Evolutionary conservation across 768 basidiomycete genomes (phyloP), one percentile per base, ranked within the genome.

Genomic region (Kondoa malvinella): DNA sequence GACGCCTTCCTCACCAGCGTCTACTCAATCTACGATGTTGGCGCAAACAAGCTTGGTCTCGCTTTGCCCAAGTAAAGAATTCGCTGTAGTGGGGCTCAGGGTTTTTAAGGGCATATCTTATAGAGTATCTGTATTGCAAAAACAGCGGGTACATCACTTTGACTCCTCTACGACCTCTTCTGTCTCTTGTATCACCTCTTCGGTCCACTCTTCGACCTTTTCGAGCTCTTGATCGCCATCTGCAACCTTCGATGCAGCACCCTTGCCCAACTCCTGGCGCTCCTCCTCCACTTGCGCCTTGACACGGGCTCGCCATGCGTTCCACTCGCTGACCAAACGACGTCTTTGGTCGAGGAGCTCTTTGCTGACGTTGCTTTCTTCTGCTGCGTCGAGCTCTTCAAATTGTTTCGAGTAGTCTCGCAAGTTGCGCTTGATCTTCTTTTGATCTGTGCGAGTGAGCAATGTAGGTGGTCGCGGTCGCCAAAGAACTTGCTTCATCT

Each of bases 401-500:
- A 97, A 99, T 34, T 81, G 78, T 15, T 89, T 84, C 73, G 89
- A 88, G 80, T 85, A 94, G 77, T 97, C 92, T 68, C 87, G 85
- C 72, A 97, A 82, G 76, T 89, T 94, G 78, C 85, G 87, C 69
- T 89, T 84, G 68, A 99, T 84, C 64, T 83, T 83, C 71, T 85
- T 85, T 75, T 95, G 90, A 69, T 91, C 85, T 64, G 95, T 92
- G 76, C 87, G 89, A 61, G 85, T 82, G 67, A 99, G 81, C 64
- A 97, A 79, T 1, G 89, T 87, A 14, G 85, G 83, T 2, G 95
- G 90, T n/a, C 95, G 86, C 29, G 94, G 92, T 34, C 95, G 86
- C 94, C 94, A 99, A 70, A 96, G 83, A 78, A 97, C 91, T 77
- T 99, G 95, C 81, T 99, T 99, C 84, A 99, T 97, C 67, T 87